Percentiles rank a stretch among this genome's conserved stretches.
Evolutionary conservation across 2,329 filamentous ascomycete species (phyloP).

Genomic region (Ophiobolus disseminans): DNA sequence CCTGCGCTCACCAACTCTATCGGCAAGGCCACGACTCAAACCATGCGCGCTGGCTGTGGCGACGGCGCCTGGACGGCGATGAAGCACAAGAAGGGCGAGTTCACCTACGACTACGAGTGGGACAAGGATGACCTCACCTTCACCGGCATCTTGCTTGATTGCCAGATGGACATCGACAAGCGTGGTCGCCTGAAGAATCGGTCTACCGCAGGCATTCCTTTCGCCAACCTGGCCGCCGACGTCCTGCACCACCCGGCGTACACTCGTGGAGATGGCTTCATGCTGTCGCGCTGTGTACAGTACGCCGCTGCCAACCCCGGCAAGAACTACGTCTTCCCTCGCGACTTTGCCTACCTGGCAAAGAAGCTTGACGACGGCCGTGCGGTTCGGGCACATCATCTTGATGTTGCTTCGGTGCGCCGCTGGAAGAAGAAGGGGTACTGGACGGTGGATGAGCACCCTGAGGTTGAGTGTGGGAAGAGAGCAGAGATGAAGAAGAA

Average conservation of each 20-base stretch:
- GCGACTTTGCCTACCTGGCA: neutral
- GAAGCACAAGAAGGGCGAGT: neutral
- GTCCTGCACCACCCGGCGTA: neutral
- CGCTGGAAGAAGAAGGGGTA: neutral
- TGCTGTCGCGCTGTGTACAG: constrained; percentile 1
- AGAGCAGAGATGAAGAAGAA: too few species aligned
- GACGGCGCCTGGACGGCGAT: neutral
- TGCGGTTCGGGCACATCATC: neutral
- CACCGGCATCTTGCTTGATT: neutral
- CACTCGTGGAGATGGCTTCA: neutral
- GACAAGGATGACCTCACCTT: neutral
- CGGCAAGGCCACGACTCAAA: neutral
- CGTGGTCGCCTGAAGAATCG: neutral
- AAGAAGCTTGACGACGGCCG: constrained; percentile 1
- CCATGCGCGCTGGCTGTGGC: neutral
- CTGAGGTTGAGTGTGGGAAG: neutral
- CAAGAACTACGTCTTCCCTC: neutral
- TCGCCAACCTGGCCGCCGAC: constrained; percentile 1
- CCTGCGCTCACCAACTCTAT: neutral
- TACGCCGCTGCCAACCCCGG: neutral
- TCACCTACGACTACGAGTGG: neutral
- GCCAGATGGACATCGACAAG: neutral
- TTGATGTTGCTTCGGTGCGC: neutral
- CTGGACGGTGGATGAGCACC: neutral
- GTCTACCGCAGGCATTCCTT: neutral